Base-by-base conservation (phyloP, 176 grass and related monocot genomes). In the Zea luxurians region DNA sequence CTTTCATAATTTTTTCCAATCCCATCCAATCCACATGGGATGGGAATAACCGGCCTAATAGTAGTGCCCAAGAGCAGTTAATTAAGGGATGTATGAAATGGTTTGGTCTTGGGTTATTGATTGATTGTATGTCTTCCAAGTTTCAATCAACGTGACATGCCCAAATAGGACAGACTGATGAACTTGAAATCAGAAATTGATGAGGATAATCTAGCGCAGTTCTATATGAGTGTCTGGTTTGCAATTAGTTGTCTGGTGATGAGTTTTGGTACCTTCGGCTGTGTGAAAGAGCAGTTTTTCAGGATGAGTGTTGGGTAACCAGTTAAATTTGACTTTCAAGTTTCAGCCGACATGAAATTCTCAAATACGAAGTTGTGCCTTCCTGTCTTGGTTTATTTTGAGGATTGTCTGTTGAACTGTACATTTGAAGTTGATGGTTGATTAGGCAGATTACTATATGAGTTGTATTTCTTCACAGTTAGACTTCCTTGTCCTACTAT, bases 351-450 rank as follows among this genome's bases (percentile, higher is more conserved):
- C 68, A 48, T 34, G 21, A 47, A 46, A 59, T 73, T 13, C 5
- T 66, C 34, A 44, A 50, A 78, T 43, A 37, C 48, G 20, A 75
- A 55, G 34, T 45, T 61, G 10, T 38, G 65, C 72, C 8, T 17
- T 4, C 3, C 27, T 11, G 1, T 10, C 62, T 77, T 16, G 2
- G 54, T 57, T 77, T 72, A 48, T 67, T 63, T 52, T 70, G 21
- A 60, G 13, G 54, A 53, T 53, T 10, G 5, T 48, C n/a, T 88
- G 75, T 36, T 57, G 58, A 59, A 77, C 54, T 58, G 18, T 7
- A 9, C 17, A 58, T 18, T 40, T 76, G 5, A n/a, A 55, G 59
- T 27, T 43, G 66, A 38, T 71, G 47, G 4, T 8, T n/a, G 6
- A 15, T 48, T 40, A 3, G 20, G 11, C 38, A 21, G 6, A 46